Evolutionary conservation across 139 green algal species (phyloP).

Genomic region (Tetraselmis chui): DNA sequence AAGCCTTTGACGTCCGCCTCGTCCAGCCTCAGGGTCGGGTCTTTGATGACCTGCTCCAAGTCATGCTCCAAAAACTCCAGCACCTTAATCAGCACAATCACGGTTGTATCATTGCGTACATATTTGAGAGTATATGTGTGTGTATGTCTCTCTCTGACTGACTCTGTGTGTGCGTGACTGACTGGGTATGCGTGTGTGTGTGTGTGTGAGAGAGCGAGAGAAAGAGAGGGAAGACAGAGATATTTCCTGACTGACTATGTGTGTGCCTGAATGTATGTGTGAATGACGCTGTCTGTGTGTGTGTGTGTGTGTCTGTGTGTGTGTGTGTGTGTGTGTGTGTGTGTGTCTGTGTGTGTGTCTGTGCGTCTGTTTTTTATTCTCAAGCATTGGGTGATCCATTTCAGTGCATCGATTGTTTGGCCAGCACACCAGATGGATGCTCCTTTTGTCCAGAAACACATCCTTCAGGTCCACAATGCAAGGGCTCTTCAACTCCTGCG

Average conservation of each 20-base stretch:
- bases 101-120: neutral
- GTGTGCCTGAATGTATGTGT: too few relatives aligned
- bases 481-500: constrained; percentile 39
- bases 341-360: constrained; percentile 12
- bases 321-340: constrained; percentile 34
- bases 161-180: too few relatives aligned
- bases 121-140: neutral
- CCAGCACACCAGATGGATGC: constrained; percentile 30
- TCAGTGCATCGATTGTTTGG: neutral
- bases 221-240: too few relatives aligned
- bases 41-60: constrained; percentile 77
- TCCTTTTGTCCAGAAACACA: constrained; percentile 64
- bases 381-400: neutral
- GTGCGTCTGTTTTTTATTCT: neutral
- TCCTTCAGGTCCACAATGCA: constrained; percentile 73
- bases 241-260: too few relatives aligned
- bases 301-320: too few relatives aligned
- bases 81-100: too few relatives aligned
- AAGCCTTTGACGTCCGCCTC: constrained; percentile 79
- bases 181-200: too few relatives aligned
- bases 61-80: constrained; percentile 78
- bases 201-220: too few relatives aligned
- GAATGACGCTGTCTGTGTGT: too few relatives aligned
- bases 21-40: constrained; percentile 57
- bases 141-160: too few relatives aligned